These are phyloP conservation scores for Venturia effusa DNA, from an alignment of 2,329 filamentous ascomycete species.

Conservation along the genomic window DNA sequence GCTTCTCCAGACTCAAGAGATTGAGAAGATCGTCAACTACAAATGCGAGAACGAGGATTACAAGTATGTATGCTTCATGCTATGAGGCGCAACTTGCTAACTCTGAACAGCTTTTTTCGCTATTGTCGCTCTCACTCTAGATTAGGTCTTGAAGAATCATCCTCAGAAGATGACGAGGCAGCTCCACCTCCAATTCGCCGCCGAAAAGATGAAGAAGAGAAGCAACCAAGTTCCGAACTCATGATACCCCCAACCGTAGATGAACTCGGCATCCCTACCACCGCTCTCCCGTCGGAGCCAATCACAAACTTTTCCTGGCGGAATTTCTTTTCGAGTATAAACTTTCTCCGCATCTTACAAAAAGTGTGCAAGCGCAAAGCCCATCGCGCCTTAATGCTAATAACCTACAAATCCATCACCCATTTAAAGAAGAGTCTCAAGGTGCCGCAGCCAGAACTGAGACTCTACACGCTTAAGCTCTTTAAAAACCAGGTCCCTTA, in stretches of 20 bases:
- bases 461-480: conserved; percentile 90
- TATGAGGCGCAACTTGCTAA: conserved; percentile 13
- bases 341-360: conserved; percentile 90
- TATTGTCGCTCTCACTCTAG: conserved; percentile 71
- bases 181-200: conserved; percentile 70
- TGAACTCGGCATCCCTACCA: conserved; percentile 73
- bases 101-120: conserved; percentile 62
- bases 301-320: conserved; percentile 87
- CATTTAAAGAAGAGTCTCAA: conserved; percentile 88
- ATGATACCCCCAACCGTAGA: conserved; percentile 52
- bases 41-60: conserved; percentile 72
- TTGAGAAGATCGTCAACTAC: conserved; percentile 80
- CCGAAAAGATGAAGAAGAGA: conserved; percentile 31
- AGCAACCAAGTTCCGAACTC: conserved; percentile 24
- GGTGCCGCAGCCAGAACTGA: conserved; percentile 75
- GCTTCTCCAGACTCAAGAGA: conserved; percentile 86
- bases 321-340: conserved; percentile 92
- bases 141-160: conserved; percentile 31
- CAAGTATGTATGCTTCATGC: conserved; percentile 43
- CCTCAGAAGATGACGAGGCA: conserved; percentile 50
- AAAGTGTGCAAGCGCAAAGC: conserved; percentile 95
- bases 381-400: conserved; percentile 84
- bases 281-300: conserved; percentile 58
- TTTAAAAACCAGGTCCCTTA: conserved; percentile 99
- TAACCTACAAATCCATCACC: conserved; percentile 89